Conservation (phyloP, 2,329 filamentous ascomycete genomes). For the Trichoderma simmonsii region DNA sequence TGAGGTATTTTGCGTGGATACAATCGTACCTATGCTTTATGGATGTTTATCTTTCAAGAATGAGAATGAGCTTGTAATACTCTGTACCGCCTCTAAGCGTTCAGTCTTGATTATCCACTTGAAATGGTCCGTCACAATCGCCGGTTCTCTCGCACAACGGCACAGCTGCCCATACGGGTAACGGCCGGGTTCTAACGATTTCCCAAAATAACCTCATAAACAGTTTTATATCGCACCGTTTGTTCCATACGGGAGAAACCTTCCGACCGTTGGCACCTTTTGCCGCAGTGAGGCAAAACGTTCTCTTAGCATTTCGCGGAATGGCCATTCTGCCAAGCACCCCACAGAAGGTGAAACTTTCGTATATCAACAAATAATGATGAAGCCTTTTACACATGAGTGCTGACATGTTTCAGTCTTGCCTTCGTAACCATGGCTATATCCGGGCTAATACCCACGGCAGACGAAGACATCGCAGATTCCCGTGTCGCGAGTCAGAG, state of each 20-base stretch:
- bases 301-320: not conserved
- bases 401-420: slow-evolving; percentile 5
- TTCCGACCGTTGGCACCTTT: not conserved
- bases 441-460: not conserved
- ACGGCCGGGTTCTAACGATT: not conserved
- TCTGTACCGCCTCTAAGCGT: not conserved
- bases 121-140: not conserved
- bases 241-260: not conserved
- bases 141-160: not conserved
- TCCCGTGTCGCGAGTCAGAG: not conserved
- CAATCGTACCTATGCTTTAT: not conserved
- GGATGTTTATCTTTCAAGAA: not conserved
- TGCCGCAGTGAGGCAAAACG: not conserved
- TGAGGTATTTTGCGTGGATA: not conserved
- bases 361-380: not conserved
- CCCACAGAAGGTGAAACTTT: not conserved
- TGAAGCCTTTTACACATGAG: not conserved
- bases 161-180: not conserved
- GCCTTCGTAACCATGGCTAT: not conserved
- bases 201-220: not conserved
- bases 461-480: not conserved
- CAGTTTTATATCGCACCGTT: not conserved
- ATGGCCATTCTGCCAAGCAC: not conserved
- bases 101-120: not conserved
- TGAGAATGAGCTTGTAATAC: not conserved